These are phyloP conservation scores for Bremia lactucae DNA, from an alignment of 352 stramenopile species.

Conservation along the genomic window DNA sequence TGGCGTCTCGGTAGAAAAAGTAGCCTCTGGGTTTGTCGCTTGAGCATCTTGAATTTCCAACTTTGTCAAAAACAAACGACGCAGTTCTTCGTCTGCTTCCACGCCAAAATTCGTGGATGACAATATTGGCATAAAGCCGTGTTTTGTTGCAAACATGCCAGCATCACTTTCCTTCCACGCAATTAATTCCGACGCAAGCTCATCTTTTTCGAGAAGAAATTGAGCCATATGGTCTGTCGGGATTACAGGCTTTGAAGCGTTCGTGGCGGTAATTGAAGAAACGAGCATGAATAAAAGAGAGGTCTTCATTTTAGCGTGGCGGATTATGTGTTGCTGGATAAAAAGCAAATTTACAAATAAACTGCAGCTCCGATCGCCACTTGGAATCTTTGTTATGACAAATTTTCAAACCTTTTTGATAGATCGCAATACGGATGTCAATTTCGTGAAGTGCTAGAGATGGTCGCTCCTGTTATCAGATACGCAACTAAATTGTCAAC, in stretches of 20 bases:
- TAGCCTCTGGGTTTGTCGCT: constrained; percentile 38
- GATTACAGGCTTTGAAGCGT: constrained; percentile 14
- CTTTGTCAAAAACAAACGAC: constrained; percentile 53
- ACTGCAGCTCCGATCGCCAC: too few species aligned
- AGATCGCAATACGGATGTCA: too few species aligned
- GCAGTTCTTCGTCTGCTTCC: constrained; percentile 33
- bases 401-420: too few species aligned
- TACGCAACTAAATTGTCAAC: too few species aligned
- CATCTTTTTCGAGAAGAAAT: constrained; percentile 35
- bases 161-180: constrained; percentile 42
- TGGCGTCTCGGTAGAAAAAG: constrained; percentile 54
- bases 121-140: constrained; percentile 27
- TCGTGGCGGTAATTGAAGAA: constrained; percentile 6
- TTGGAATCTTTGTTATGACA: too few species aligned
- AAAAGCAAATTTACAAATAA: constrained; percentile 32
- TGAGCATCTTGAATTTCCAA: constrained; percentile 41
- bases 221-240: constrained; percentile 24
- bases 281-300: constrained; percentile 18
- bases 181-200: constrained; percentile 29
- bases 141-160: constrained; percentile 34
- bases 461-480: too few species aligned
- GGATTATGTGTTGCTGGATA: constrained; percentile 7
- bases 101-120: not conserved
- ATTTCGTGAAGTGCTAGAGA: too few species aligned
- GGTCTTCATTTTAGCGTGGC: constrained; percentile 21